Percentiles rank a stretch among this genome's conserved stretches.
phyloP scores from a whole-genome alignment of 2,329 filamentous ascomycete genomes.

The Colletotrichum noveboracense region DNA sequence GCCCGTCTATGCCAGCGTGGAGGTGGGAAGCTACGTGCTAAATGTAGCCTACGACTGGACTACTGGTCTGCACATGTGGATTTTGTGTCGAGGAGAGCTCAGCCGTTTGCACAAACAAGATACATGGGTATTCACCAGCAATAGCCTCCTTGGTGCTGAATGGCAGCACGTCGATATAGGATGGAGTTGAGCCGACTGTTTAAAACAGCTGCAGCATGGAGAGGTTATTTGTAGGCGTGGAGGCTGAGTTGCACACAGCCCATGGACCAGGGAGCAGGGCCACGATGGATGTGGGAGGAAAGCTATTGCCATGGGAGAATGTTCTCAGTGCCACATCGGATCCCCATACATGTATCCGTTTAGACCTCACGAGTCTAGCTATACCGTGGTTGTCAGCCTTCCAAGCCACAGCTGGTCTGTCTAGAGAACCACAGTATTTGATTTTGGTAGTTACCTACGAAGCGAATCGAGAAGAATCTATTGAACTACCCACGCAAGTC shows the following conservation, averaged over 20 bases:
- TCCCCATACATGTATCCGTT: neutral
- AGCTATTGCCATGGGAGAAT: fast-evolving
- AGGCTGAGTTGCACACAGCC: neutral
- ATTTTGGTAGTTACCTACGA: neutral
- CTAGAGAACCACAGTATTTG: neutral
- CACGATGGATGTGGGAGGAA: fast-evolving
- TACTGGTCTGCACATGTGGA: neutral
- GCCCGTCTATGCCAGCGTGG: neutral
- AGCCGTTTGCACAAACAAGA: neutral
- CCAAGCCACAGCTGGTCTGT: neutral
- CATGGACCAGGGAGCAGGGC: neutral
- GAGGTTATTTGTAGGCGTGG: neutral
- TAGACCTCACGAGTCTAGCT: neutral
- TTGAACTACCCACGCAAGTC: neutral
- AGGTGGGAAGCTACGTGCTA: neutral
- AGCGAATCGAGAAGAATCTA: neutral
- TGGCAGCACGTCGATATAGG: neutral
- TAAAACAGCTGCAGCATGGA: neutral
- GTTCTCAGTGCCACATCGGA: fast-evolving
- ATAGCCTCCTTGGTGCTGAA: neutral
- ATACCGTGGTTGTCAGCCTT: neutral
- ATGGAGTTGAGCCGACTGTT: neutral
- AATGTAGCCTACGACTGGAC: neutral
- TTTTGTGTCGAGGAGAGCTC: neutral
- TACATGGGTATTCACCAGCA: fast-evolving